Conservation (phyloP, 129 eudicot genomes). For the Erigeron canadensis region DNA sequence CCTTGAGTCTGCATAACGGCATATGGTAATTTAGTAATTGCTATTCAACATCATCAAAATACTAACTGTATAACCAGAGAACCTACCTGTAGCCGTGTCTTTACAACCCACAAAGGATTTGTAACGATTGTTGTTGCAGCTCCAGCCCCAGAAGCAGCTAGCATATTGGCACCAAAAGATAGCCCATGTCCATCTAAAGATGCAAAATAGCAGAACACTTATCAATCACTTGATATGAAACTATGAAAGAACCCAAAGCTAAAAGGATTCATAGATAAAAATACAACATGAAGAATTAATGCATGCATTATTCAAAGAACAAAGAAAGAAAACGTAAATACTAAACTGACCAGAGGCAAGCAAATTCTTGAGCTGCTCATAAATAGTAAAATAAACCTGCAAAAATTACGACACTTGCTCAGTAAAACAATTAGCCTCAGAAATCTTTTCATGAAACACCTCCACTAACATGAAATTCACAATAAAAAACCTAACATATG, state of each 20-base stretch:
- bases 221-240: slow-evolving; percentile 20
- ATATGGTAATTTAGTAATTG: not conserved
- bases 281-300: not conserved
- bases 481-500: not conserved
- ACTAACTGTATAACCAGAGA: not conserved
- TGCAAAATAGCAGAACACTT: slow-evolving; percentile 17
- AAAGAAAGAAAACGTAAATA: not conserved
- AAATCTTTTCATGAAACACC: slow-evolving; percentile 6
- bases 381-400: slow-evolving; percentile 93
- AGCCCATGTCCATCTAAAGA: slow-evolving; percentile 78
- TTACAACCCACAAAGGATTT: slow-evolving; percentile 99
- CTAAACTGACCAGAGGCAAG: slow-evolving; percentile 69
- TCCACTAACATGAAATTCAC: not conserved
- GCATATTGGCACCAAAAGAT: slow-evolving; percentile 86
- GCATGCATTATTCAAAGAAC: slow-evolving; percentile 4
- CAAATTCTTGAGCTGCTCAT: slow-evolving; percentile 73
- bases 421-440: slow-evolving; percentile 4
- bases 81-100: slow-evolving; percentile 88
- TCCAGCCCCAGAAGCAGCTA: slow-evolving; percentile 99
- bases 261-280: no score
- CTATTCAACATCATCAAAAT: not conserved
- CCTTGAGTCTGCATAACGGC: slow-evolving; percentile 74
- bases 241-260: no score
- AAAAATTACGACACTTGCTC: slow-evolving; percentile 26
- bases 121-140: slow-evolving; percentile 82